Evolutionary conservation across 169 alveolate species (phyloP).

Genomic region (Eimeria zaria): DNA sequence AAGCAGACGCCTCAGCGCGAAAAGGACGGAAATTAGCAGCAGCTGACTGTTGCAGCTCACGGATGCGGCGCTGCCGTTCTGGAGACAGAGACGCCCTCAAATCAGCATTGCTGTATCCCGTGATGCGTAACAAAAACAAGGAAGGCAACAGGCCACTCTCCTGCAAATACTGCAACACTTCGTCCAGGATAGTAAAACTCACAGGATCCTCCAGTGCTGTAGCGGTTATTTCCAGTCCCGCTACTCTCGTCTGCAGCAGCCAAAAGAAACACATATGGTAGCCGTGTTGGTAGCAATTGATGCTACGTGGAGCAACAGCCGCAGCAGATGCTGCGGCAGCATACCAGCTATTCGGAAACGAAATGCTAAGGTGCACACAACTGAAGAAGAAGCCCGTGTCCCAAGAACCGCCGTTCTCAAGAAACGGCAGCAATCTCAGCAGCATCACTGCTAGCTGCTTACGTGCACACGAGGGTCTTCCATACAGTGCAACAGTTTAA

Average conservation of each 20-base stretch:
- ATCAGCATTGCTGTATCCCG: conserved; percentile 62
- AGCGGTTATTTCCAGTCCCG: conserved; percentile 46
- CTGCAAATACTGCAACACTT: conserved; percentile 48
- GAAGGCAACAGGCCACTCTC: conserved; percentile 42
- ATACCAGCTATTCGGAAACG: background rate
- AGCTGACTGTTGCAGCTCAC: conserved; percentile 25
- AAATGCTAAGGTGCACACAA: background rate
- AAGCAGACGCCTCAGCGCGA: background rate
- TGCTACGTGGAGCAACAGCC: background rate
- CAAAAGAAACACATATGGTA: background rate
- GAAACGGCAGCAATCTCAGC: background rate
- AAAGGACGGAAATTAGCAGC: background rate
- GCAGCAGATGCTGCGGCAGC: background rate
- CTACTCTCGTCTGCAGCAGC: conserved; percentile 43
- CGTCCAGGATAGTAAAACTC: conserved; percentile 40
- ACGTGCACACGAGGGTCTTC: conserved; percentile 52
- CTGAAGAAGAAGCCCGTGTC: background rate
- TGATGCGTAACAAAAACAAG: conserved; percentile 54
- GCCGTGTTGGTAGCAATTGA: background rate
- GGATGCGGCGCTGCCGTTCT: conserved; percentile 50
- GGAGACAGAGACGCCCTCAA: conserved; percentile 30
- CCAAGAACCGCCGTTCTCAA: background rate
- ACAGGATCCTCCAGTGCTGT: conserved; percentile 26
- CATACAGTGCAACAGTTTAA: background rate
- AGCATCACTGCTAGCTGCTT: background rate